phyloP scores from a whole-genome alignment of 331 rosid species.

The Pyracantha coccinea region DNA sequence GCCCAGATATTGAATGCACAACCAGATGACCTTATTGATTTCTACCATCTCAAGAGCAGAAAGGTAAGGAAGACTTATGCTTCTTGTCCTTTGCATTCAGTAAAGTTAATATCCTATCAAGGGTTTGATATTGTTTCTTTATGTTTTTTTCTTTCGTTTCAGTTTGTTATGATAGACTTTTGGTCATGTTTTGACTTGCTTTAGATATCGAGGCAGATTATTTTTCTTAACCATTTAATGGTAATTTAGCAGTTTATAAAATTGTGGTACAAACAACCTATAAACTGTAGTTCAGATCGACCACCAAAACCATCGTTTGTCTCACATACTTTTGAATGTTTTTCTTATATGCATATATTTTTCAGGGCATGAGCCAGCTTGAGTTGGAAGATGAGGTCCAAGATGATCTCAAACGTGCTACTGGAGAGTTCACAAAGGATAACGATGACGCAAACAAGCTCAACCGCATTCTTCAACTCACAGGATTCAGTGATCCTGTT shows the following conservation, averaged over 20 bases:
- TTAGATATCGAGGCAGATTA: background rate
- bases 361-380: conserved; percentile 98
- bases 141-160: background rate
- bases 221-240: background rate
- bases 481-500: conserved; percentile 99
- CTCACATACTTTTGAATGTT: background rate
- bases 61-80: conserved; percentile 45
- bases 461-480: conserved; percentile 97
- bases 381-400: conserved; percentile 99
- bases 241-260: background rate
- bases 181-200: background rate
- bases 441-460: conserved; percentile 88
- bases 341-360: conserved; percentile 2
- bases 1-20: conserved; percentile 88
- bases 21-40: conserved; percentile 96
- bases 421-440: conserved; percentile 95
- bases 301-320: background rate
- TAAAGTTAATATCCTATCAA: background rate
- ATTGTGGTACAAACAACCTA: no score
- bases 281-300: background rate
- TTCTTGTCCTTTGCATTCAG: background rate
- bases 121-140: background rate
- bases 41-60: conserved; percentile 97
- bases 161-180: no score
- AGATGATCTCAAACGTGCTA: conserved; percentile 98